phyloP scores from a whole-genome alignment of 345 rosid species.

The Salix exigua region DNA sequence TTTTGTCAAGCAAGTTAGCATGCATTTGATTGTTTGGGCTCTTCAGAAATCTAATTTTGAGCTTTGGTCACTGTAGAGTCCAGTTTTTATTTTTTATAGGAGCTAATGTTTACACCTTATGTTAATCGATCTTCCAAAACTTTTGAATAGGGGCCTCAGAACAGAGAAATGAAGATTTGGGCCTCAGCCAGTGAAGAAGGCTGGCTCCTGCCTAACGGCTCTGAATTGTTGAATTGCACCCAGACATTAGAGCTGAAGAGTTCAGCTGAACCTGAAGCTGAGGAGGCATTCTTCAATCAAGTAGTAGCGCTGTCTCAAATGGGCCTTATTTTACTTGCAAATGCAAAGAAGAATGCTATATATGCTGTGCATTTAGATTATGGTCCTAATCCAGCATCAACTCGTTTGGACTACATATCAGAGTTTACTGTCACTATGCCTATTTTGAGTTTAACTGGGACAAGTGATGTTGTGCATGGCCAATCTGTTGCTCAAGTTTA shows the following conservation, averaged over 20 bases:
- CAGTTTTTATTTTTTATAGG: background rate
- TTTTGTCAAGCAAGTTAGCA: background rate
- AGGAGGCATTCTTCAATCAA: conserved; percentile 82
- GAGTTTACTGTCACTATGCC: conserved; percentile 92
- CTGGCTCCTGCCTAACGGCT: conserved; percentile 63
- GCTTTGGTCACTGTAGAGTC: background rate
- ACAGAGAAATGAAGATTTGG: conserved; percentile 83
- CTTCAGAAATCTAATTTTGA: background rate
- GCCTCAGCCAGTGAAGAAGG: conserved; percentile 68
- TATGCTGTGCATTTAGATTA: conserved; percentile 77
- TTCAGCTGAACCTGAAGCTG: conserved; percentile 54
- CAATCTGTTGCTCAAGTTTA: conserved; percentile 66
- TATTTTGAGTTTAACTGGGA: conserved; percentile 81
- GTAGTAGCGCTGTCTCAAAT: conserved; percentile 64
- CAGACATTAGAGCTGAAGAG: conserved; percentile 74
- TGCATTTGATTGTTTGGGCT: background rate
- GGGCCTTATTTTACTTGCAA: conserved; percentile 74
- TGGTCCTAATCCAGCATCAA: conserved; percentile 67
- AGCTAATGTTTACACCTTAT: background rate
- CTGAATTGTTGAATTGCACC: conserved; percentile 69
- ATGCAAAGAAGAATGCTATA: conserved; percentile 81
- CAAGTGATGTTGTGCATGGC: conserved; percentile 54
- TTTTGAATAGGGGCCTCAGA: conserved; percentile 62
- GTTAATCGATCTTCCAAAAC: background rate
- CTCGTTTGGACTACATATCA: conserved; percentile 74